Evolutionary conservation across 139 green algal species (phyloP).

Genomic region (Closterium sp.): DNA sequence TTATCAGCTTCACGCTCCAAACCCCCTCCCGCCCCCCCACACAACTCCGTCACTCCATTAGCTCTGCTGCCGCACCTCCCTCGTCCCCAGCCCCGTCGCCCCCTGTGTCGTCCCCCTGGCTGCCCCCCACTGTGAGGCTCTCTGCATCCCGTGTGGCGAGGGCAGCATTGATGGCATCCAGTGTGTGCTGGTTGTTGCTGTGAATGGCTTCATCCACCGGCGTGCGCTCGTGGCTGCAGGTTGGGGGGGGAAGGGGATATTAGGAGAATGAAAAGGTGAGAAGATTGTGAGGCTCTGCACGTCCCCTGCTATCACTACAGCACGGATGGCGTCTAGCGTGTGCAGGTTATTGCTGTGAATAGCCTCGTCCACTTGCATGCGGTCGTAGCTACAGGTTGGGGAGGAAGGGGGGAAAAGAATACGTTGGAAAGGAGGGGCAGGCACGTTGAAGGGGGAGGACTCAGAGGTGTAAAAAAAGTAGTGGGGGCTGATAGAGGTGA

Average conservation of each 20-base stretch:
- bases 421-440: neutral
- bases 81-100: neutral
- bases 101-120: neutral
- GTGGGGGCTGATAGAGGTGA: too few species aligned
- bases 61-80: neutral
- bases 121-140: neutral
- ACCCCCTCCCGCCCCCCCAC: too few species aligned
- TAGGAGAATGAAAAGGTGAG: neutral
- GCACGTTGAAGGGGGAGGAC: neutral
- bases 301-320: too few species aligned
- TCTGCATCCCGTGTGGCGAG: neutral
- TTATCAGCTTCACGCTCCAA: too few species aligned
- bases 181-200: neutral
- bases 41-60: neutral
- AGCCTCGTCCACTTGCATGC: neutral
- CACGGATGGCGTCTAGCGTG: too few species aligned
- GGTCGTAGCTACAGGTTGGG: neutral
- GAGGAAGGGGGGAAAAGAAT: too few species aligned
- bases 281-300: too few species aligned
- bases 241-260: neutral
- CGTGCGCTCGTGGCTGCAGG: neutral
- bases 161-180: neutral
- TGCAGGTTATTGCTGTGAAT: neutral
- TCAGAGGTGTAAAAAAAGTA: too few species aligned
- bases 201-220: neutral